Base-by-base conservation (phyloP, 1,139 yeast species). In the Kluyveromyces sp. region DNA sequence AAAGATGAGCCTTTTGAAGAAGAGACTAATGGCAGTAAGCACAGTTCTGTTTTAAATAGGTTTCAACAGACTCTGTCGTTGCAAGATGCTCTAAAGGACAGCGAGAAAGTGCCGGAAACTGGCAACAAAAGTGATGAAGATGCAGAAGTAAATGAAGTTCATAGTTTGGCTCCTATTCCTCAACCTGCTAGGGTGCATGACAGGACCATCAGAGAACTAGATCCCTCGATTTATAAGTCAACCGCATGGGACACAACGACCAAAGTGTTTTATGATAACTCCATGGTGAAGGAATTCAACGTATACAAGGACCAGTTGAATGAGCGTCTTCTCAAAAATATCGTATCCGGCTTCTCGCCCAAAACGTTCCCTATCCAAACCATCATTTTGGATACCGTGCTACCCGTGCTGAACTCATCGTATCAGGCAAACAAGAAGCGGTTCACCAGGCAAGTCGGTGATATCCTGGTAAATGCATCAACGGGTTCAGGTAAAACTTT, bases 401-500 rank as follows among this genome's bases (percentile, higher is more conserved):
- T 63, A 34, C 59, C 62, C 17, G 43, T 44, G 13, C 41, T 63
- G 17, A 57, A 56, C 31, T 51, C 50, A 22, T 49, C 61, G 3
- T 41, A 50, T 25, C 40, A 45, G 3, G 46, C 53, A 4, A 53
- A 58, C 4, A 61, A 54, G 42, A 54, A 52, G 33, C 47, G 80
- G 67, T 49, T 69, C 68, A 45, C 70, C 55, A 54, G 58, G 41
- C 54, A 61, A 39, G 49, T 61, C 47, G 89, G 92, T 17, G 95
- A 92, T 61, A 65, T 88, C 15, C 68, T 92, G 40, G 95, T 92
- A 3, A 89, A 92, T 62, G 95, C 98, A 1, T 79, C 94, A 3
- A 92, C 99, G 0, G 99, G 99, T 42, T 84, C 95, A 0, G 99
- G 99, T 57, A 92, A 92, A 61, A 92, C 99, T 0, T 68, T 94